A percentile compares a stretch with the other conserved stretches of the same genome.
These are phyloP conservation scores for Microthyrium microscopicum DNA, from an alignment of 2,329 filamentous ascomycete species.

Conservation along the genomic window DNA sequence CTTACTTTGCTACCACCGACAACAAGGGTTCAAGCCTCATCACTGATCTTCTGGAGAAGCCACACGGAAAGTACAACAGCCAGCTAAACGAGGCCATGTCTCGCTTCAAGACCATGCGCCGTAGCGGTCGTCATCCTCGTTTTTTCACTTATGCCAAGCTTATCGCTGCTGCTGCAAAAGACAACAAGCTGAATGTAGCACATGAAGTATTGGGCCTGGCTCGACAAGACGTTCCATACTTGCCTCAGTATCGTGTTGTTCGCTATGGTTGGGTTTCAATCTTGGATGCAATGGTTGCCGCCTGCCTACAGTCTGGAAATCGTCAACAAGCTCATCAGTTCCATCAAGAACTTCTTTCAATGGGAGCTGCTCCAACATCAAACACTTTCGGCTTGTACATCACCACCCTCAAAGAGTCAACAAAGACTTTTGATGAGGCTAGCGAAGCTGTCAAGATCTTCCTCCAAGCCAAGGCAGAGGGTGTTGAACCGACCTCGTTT, in stretches of 20 bases:
- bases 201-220: conserved; percentile 83
- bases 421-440: conserved; percentile 94
- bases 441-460: conserved; percentile 97
- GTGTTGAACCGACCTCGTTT: conserved; percentile 91
- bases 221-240: conserved; percentile 69
- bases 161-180: conserved; percentile 75
- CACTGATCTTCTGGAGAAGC: conserved; percentile 73
- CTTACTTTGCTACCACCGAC: conserved; percentile 78
- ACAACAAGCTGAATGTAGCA: conserved; percentile 64
- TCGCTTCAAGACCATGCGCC: conserved; percentile 84
- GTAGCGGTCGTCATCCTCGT: conserved; percentile 74
- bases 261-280: conserved; percentile 95
- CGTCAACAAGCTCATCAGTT: conserved; percentile 68
- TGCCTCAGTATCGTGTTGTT: conserved; percentile 70
- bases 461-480: conserved; percentile 79
- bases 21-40: conserved; percentile 87
- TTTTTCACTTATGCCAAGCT: conserved; percentile 97
- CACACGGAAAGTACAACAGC: conserved; percentile 53
- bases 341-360: conserved; percentile 79
- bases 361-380: conserved; percentile 81
- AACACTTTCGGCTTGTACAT: conserved; percentile 99
- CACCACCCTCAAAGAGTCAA: conserved; percentile 93
- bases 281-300: conserved; percentile 88
- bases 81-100: conserved; percentile 65
- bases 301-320: conserved; percentile 69